Base-by-base conservation (phyloP, 108 stramenopile genomes). In the Nitzschia inconspicua region DNA sequence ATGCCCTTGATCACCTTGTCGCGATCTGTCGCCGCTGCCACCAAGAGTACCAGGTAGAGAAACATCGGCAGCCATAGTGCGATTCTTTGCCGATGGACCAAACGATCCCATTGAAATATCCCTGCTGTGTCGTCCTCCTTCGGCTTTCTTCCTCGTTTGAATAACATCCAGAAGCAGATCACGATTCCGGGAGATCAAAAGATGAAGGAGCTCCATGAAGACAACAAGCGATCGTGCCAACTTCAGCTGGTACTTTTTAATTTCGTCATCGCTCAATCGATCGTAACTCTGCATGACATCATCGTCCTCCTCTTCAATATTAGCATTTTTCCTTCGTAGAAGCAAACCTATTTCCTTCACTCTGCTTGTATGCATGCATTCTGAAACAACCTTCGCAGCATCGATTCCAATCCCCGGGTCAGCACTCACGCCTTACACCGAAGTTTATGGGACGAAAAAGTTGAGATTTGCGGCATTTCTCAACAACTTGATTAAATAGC, bases 381-480 rank as follows among this genome's bases (percentile, higher is more conserved):
- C 93, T 20, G 82, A 77, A 37, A 94, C 80, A 47, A 91, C 80
- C 57, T 88, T 91, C 10, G 88, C 87, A 32, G 84, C 84, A 36
- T 73, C 82, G n/a, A 79, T 83, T n/a, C 84, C 88, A 26, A 93
- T 83, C 19, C 91, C 85, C 43, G 84, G 85, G 47, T 82, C 82
- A 44, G 52, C 29, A 53, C 71, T 82, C 41, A 50, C 63, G 47
- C 69, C 78, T 63, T 10, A 39, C 37, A 14, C 37, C 10, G n/a
- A 44, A 44, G 4, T 22, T 26, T 22, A 6, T 26, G 16, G 22
- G 27, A 8, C 13, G 8, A 42, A 44, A 16, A 29, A 9, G 30
- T 31, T 43, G 43, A 44, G 0, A 8, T 23, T 18, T 47, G 47
- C 47, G 18, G 18, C 37, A 39, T 39, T 39, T 27, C 2, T 18